These are phyloP conservation scores for Dipteronia dyeriana DNA, from an alignment of 345 rosid species.

Conservation along the genomic window DNA sequence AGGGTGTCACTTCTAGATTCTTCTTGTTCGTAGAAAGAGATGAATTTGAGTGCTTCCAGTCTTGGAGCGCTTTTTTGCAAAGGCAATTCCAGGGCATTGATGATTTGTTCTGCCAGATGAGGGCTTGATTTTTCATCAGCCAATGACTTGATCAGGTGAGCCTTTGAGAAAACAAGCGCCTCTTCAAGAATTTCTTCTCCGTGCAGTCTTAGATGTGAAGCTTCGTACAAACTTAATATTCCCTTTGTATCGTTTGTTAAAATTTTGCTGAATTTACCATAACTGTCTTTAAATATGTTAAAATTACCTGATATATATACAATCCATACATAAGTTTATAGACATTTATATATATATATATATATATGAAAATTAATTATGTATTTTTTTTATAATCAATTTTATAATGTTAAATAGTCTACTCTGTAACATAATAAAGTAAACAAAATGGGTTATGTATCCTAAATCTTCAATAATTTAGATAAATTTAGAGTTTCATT, in stretches of 20 bases:
- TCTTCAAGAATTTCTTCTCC: slow-evolving; percentile 4
- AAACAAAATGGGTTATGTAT: too few relatives aligned
- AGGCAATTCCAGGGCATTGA: not conserved
- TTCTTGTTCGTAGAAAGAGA: not conserved
- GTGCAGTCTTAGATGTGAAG: not conserved
- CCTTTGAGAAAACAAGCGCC: not conserved
- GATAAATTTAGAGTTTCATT: too few relatives aligned
- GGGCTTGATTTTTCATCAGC: not conserved
- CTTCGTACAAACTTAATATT: slow-evolving; percentile 11
- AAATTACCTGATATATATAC: not conserved
- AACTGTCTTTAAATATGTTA: not conserved
- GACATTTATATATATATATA: too few relatives aligned
- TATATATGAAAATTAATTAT: too few relatives aligned
- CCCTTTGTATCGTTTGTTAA: not conserved
- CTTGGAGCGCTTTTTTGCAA: not conserved
- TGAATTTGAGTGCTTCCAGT: not conserved
- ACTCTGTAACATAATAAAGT: too few relatives aligned
- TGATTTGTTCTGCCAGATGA: not conserved
- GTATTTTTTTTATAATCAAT: too few relatives aligned
- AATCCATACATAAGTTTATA: too few relatives aligned
- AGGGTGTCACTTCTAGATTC: not conserved
- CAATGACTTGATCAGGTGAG: not conserved
- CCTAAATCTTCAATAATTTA: too few relatives aligned
- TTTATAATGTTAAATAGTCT: too few relatives aligned
- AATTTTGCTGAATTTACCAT: not conserved